Evolutionary conservation across 768 basidiomycete genomes (phyloP).

Genomic region (Collybia sp.): DNA sequence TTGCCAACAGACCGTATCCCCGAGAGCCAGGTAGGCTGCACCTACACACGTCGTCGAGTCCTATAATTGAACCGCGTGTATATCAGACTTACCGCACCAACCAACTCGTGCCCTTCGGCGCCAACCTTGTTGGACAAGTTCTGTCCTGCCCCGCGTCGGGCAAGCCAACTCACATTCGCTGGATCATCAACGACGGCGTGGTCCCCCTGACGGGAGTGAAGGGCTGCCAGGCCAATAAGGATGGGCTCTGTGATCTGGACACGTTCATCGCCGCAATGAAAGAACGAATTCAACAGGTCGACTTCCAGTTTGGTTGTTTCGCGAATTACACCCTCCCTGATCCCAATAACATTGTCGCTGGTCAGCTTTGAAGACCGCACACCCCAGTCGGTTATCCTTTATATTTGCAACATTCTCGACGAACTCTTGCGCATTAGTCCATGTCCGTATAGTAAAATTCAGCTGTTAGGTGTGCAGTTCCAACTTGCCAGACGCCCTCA

Average conservation of each 20-base stretch:
- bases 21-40: conserved; percentile 47
- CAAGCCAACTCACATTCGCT: conserved; percentile 45
- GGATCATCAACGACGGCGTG: conserved; percentile 72
- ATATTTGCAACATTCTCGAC: no score
- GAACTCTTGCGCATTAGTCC: no score
- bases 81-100: conserved; percentile 26
- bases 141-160: conserved; percentile 28
- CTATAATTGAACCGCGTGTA: conserved; percentile 24
- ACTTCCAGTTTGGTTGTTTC: conserved; percentile 61
- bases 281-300: conserved; percentile 49
- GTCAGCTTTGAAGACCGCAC: conserved; percentile 18
- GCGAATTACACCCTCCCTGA: conserved; percentile 40
- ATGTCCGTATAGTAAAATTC: no score
- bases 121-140: conserved; percentile 41
- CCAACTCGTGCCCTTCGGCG: conserved; percentile 27
- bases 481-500: no score
- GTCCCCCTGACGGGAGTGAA: conserved; percentile 62
- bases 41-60: conserved; percentile 39
- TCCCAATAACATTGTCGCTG: conserved; percentile 35
- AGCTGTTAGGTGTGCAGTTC: no score
- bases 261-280: conserved; percentile 58
- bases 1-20: conserved; percentile 60
- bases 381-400: no score
- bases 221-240: conserved; percentile 49
- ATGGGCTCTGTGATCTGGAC: conserved; percentile 59